A percentile compares a stretch with the other conserved stretches of the same genome.
These are phyloP conservation scores for Polyrhizophydium stewartii DNA, from an alignment of 371 early-diverging fungal species.

Conservation along the genomic window DNA sequence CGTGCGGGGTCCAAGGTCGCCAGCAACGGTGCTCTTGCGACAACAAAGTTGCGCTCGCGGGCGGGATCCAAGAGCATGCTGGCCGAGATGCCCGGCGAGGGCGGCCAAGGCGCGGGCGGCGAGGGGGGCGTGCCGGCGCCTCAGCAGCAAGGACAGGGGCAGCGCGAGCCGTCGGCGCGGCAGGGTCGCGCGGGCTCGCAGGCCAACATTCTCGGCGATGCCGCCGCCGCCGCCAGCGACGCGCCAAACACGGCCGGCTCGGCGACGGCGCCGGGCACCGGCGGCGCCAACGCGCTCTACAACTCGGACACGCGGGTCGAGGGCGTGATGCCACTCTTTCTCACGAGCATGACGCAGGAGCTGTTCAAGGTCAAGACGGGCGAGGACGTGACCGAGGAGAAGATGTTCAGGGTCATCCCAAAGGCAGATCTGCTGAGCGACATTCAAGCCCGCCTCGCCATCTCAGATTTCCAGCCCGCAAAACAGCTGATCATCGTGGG, in stretches of 20 bases:
- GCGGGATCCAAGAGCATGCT: too few relatives aligned
- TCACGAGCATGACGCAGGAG: slow-evolving; percentile 45
- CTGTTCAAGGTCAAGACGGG: slow-evolving; percentile 43
- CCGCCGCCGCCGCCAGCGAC: background rate
- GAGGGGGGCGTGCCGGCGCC: too few relatives aligned
- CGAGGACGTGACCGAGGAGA: slow-evolving; percentile 43
- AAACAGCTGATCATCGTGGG: slow-evolving; percentile 39
- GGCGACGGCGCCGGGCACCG: too few relatives aligned
- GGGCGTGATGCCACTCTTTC: slow-evolving; percentile 47
- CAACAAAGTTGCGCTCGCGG: too few relatives aligned
- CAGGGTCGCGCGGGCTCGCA: background rate
- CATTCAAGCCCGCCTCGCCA: slow-evolving; percentile 39
- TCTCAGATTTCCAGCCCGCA: slow-evolving; percentile 50
- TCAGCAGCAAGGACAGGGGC: too few relatives aligned
- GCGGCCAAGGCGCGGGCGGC: too few relatives aligned
- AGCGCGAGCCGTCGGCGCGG: background rate
- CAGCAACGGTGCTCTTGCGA: too few relatives aligned
- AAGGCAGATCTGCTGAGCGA: slow-evolving; percentile 48
- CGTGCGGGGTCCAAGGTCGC: too few relatives aligned
- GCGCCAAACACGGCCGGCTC: background rate
- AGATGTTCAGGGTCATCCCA: slow-evolving; percentile 44
- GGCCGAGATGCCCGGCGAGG: too few relatives aligned
- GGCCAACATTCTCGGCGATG: background rate
- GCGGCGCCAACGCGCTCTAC: background rate
- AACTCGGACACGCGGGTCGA: slow-evolving; percentile 14